Percentiles rank a stretch among this genome's conserved stretches.
phyloP scores from a whole-genome alignment of 2,329 filamentous ascomycete species.

The Gaeumannomyces sp. region DNA sequence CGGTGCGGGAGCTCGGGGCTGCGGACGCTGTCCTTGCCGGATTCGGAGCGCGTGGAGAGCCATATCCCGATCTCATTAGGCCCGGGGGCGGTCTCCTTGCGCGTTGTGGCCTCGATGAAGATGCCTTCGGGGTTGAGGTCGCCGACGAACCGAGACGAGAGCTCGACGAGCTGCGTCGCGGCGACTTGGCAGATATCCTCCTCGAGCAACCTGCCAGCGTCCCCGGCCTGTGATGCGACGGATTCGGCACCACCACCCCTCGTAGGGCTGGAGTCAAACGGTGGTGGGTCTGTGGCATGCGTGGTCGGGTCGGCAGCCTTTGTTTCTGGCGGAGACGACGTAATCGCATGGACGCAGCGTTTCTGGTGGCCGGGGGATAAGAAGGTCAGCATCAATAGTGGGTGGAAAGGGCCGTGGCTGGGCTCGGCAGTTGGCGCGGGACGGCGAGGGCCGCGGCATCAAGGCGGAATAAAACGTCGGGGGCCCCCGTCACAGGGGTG shows the following conservation, averaged over 20 bases:
- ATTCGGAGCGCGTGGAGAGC: constrained; percentile 21
- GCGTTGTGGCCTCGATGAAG: constrained; percentile 48
- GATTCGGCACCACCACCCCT: background rate
- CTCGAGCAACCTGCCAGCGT: constrained; percentile 9
- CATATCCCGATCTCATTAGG: constrained; percentile 52
- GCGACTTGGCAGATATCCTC: constrained; percentile 20
- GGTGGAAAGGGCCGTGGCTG: too few relatives aligned
- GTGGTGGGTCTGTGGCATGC: constrained; percentile 17
- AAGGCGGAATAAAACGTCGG: background rate
- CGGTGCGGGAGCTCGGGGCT: constrained; percentile 1
- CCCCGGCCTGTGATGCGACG: constrained; percentile 8
- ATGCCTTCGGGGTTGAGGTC: constrained; percentile 56
- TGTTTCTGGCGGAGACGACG: constrained; percentile 4
- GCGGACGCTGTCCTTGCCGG: constrained; percentile 3
- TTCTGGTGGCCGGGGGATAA: constrained; percentile 21
- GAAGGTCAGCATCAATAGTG: background rate
- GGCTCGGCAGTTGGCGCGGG: background rate
- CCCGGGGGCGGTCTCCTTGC: constrained; percentile 27
- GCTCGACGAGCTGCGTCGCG: constrained; percentile 22
- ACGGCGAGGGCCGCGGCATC: background rate
- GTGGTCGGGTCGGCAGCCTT: constrained; percentile 17
- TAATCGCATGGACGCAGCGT: constrained; percentile 34
- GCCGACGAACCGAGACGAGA: constrained; percentile 45
- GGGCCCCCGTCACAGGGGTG: background rate
- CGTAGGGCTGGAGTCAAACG: constrained; percentile 7